phyloP scores from a whole-genome alignment of 805 yeast species.

The Yamadazyma tumulicola region DNA sequence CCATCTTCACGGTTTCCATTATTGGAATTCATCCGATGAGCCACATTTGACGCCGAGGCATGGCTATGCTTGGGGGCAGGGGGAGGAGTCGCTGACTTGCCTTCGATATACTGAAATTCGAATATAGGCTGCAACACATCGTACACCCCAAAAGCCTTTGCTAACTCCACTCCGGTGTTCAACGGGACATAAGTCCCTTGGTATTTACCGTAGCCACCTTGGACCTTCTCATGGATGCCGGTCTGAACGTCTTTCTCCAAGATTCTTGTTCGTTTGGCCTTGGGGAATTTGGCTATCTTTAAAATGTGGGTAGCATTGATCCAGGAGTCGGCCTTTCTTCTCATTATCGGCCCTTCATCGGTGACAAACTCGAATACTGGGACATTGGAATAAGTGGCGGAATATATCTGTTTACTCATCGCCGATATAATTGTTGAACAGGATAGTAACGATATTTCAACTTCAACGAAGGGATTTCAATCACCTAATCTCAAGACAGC shows the following conservation, averaged over 20 bases:
- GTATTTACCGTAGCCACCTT: constrained; percentile 71
- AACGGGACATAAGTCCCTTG: constrained; percentile 49
- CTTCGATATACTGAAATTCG: constrained; percentile 49
- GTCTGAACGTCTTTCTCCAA: constrained; percentile 62
- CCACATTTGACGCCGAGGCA: constrained; percentile 42
- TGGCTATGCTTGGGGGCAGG: constrained; percentile 47
- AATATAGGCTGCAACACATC: constrained; percentile 64
- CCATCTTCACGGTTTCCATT: constrained; percentile 7
- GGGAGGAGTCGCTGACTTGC: constrained; percentile 40
- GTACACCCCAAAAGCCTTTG: constrained; percentile 38
- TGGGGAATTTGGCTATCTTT: constrained; percentile 65
- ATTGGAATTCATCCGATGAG: constrained; percentile 22
- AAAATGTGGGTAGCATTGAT: constrained; percentile 72
- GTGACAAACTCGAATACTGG: constrained; percentile 66
- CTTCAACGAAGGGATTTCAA: too few relatives aligned
- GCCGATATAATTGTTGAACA: too few relatives aligned
- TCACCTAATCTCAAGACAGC: too few relatives aligned
- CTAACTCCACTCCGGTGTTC: constrained; percentile 38
- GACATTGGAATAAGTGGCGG: constrained; percentile 74
- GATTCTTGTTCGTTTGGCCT: constrained; percentile 58
- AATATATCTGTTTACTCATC: constrained; percentile 47
- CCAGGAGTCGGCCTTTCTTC: constrained; percentile 59
- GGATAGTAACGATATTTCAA: too few relatives aligned
- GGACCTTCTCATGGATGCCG: constrained; percentile 66
- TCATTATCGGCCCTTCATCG: constrained; percentile 67